Evolutionary conservation across 257 asterid species (phyloP).

Genomic region (Datura wrightii): DNA sequence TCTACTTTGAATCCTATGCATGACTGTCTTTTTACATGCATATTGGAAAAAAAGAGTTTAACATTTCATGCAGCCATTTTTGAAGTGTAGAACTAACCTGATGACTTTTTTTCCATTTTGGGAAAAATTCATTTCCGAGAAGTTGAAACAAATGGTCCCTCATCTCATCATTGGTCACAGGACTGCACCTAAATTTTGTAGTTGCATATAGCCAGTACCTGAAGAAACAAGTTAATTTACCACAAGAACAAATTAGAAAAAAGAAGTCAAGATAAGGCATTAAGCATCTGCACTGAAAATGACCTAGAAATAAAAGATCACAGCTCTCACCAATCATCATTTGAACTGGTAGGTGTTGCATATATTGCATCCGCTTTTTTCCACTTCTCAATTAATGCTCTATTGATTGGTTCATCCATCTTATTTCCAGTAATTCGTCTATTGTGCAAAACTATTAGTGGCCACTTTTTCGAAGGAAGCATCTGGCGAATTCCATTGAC

Average conservation of each 20-base stretch:
- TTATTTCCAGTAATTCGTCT: slow-evolving; percentile 74
- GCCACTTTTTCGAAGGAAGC: slow-evolving; percentile 82
- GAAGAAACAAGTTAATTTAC: slow-evolving; percentile 39
- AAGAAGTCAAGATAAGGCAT: not conserved
- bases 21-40: slow-evolving; percentile 6
- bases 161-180: slow-evolving; percentile 94
- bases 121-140: slow-evolving; percentile 87
- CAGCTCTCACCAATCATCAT: slow-evolving; percentile 83
- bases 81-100: slow-evolving; percentile 56
- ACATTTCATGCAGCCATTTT: not conserved
- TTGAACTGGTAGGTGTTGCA: slow-evolving; percentile 94
- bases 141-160: slow-evolving; percentile 91
- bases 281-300: not conserved
- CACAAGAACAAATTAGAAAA: not conserved
- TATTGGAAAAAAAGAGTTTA: not conserved
- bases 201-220: slow-evolving; percentile 99
- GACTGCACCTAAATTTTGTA: slow-evolving; percentile 54
- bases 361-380: slow-evolving; percentile 74
- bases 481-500: slow-evolving; percentile 83
- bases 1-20: slow-evolving; percentile 20
- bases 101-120: slow-evolving; percentile 91
- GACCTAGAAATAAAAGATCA: not conserved
- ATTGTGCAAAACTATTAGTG: slow-evolving; percentile 78
- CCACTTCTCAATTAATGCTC: slow-evolving; percentile 70
- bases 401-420: slow-evolving; percentile 68